phyloP scores from a whole-genome alignment of 106 monocot species.

The Allium fistulosum region DNA sequence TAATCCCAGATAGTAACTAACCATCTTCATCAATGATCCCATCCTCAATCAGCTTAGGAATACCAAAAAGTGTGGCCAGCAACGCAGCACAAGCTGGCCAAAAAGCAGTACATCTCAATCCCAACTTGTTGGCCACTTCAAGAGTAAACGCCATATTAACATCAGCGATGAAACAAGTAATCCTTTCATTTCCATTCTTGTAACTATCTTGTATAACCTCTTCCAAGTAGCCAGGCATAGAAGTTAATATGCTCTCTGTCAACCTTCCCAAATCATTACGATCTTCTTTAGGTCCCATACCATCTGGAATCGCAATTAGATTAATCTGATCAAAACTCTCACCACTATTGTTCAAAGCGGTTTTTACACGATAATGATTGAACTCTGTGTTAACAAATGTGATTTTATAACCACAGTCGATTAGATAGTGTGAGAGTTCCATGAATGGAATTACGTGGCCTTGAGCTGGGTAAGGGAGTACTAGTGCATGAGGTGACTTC shows the following conservation, averaged over 20 bases:
- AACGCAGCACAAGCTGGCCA: constrained; percentile 13
- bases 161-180: constrained; percentile 32
- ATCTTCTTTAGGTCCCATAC: constrained; percentile 18
- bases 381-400: constrained; percentile 28
- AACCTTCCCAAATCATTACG: constrained; percentile 22
- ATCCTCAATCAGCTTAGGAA: constrained; percentile 8
- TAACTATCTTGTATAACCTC: constrained; percentile 13
- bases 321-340: neutral
- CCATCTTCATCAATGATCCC: constrained; percentile 8
- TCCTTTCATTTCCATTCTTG: neutral
- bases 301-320: constrained; percentile 18
- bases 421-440: constrained; percentile 16
- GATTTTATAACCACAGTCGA: constrained; percentile 18
- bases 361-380: constrained; percentile 9
- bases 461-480: constrained; percentile 28
- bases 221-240: constrained; percentile 17
- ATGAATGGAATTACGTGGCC: constrained; percentile 33
- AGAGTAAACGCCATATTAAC: constrained; percentile 20
- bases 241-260: neutral
- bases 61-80: neutral
- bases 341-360: constrained; percentile 6
- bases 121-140: constrained; percentile 16
- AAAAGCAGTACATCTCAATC: constrained; percentile 13
- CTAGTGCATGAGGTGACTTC: constrained; percentile 16
- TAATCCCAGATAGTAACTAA: neutral